Conservation (phyloP, 2,329 filamentous ascomycete genomes). For the Apiospora saccharicola region DNA sequence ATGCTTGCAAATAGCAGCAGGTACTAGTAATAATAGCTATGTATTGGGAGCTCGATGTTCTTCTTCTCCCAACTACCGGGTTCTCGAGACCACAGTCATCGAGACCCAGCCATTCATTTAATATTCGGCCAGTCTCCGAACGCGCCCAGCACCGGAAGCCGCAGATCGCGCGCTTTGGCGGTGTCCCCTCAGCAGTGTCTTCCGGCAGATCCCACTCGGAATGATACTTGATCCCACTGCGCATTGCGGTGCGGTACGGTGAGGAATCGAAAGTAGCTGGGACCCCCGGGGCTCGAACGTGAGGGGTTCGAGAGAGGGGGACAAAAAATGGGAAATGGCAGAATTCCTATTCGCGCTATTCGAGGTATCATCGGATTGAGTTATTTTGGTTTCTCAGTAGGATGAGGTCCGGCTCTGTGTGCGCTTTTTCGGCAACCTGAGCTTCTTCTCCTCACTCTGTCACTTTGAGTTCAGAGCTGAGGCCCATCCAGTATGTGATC, state of each 20-base stretch:
- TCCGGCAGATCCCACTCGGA: not conserved
- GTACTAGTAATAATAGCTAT: not conserved
- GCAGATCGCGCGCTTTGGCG: not conserved
- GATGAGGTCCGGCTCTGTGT: not conserved
- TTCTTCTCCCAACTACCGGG: not conserved
- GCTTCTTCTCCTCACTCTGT: no score
- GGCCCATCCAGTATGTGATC: no score
- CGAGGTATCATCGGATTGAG: not conserved
- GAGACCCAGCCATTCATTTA: not conserved
- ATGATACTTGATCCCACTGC: not conserved
- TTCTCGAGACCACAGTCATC: not conserved
- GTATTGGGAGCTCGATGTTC: not conserved
- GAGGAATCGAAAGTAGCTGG: not conserved
- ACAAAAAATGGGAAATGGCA: not conserved
- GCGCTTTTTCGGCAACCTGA: not conserved
- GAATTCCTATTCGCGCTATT: not conserved
- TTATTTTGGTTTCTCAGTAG: not conserved
- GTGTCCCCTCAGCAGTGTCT: not conserved
- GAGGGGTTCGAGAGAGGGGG: not conserved
- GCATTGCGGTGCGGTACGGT: not conserved
- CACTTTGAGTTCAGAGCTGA: no score
- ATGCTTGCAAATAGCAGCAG: conserved; percentile 1
- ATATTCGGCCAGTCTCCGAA: not conserved
- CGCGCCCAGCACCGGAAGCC: not conserved
- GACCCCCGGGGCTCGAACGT: not conserved